Evolutionary conservation across 1,284 basidiomycete genomes (phyloP), one percentile per base, ranked within the genome.

Genomic region (Ceratobasidium sp.): DNA sequence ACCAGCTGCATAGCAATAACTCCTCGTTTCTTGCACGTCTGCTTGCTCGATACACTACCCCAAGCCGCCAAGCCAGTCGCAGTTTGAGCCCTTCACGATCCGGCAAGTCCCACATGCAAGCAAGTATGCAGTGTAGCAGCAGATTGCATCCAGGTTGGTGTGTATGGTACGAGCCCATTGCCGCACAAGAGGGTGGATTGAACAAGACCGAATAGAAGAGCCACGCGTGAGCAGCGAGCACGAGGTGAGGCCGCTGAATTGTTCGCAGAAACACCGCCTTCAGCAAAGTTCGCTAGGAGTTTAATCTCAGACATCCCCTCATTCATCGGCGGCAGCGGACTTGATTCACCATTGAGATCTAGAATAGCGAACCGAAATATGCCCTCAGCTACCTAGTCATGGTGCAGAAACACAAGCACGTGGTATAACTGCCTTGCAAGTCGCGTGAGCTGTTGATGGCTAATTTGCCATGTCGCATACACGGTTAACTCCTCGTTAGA

Each of bases 101-200:
- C 7, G 43, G 46, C 62, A 49, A 48, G 19, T 48, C 8, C 2
- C 13, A 6, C 4, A 24, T 7, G 64, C 48, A n/a, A 66, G 64
- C 31, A 66, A 27, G 19, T 14, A 16, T 7, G 48, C 48, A 14
- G 22, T 31, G 22, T 48, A 66, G 11, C 29, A 34, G 24, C 41
- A 9, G n/a, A 48, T 53, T 39, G 14, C n/a, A n/a, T 11, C 27
- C 19, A 13, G 27, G n/a, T 53, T n/a, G 27, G n/a, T 19, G 14
- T 13, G 4, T 7, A 53, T 48, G 7, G 48, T 66, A 39, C 64
- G 64, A 39, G 49, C n/a, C 64, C 64, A 66, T 16, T 66, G 46
- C 48, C 53, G 64, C 34, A 66, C 64, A 1, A 66, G 48, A 1
- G 48, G 46, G 24, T 66, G 64, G 14, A 66, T 66, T 3, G 46